Percentiles rank a stretch among this genome's conserved stretches.
phyloP scores from a whole-genome alignment of 1,284 basidiomycete genomes.

The Fomitiporia mediterranea region DNA sequence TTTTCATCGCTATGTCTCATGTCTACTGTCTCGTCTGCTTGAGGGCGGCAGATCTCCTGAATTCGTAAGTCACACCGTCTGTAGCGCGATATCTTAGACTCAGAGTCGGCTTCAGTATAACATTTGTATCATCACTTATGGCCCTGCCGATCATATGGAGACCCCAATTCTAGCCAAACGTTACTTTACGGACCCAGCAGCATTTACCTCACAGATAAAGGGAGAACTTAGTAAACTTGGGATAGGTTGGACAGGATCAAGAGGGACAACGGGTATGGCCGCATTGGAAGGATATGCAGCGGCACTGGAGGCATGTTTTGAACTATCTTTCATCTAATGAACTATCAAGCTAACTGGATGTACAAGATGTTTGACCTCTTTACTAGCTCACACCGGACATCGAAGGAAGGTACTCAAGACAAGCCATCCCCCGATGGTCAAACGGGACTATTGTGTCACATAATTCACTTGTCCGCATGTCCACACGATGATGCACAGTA shows the following conservation, averaged over 20 bases:
- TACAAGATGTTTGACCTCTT: constrained; percentile 53
- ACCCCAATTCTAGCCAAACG: constrained; percentile 51
- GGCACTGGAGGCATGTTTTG: constrained; percentile 54
- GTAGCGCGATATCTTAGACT: neutral
- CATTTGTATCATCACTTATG: constrained; percentile 55
- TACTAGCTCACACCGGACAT: constrained; percentile 16
- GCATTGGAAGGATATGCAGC: constrained; percentile 68
- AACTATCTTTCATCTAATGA: neutral
- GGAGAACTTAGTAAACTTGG: constrained; percentile 47
- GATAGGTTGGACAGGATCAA: constrained; percentile 50
- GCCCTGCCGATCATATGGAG: constrained; percentile 44
- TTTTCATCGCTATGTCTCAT: constrained; percentile 44
- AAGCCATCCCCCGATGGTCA: constrained; percentile 21
- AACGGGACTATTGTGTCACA: constrained; percentile 34
- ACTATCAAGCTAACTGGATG: neutral
- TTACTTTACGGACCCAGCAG: constrained; percentile 44
- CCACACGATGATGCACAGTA: constrained; percentile 49
- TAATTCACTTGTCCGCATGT: constrained; percentile 59
- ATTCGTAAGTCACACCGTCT: constrained; percentile 28
- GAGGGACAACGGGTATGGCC: constrained; percentile 52
- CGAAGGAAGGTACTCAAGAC: constrained; percentile 23
- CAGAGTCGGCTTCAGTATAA: constrained; percentile 37
- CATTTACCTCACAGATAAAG: constrained; percentile 42
- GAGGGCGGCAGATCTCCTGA: constrained; percentile 39
- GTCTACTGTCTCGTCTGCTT: constrained; percentile 47